phyloP scores from a whole-genome alignment of 768 basidiomycete genomes.

The Neoboletus brunneissimus region DNA sequence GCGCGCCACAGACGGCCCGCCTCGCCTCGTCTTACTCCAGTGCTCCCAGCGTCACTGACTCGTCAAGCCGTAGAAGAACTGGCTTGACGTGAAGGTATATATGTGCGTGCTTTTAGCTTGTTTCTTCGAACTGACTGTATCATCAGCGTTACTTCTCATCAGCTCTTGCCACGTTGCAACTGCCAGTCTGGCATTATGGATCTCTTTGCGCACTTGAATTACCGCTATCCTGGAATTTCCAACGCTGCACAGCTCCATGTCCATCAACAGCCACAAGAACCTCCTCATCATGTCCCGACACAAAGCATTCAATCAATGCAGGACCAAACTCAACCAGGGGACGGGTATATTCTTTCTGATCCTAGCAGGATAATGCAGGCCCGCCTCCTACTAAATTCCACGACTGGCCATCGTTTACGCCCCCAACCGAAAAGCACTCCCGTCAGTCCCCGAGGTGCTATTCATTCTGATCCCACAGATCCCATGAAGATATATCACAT shows the following conservation, averaged over 20 bases:
- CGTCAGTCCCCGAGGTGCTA: neutral
- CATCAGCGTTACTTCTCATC: constrained; percentile 1
- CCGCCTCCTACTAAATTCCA: neutral
- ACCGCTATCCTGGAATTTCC: constrained; percentile 10
- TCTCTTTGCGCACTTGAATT: constrained; percentile 13
- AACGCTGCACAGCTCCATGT: neutral
- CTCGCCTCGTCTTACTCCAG: neutral
- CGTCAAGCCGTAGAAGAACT: neutral
- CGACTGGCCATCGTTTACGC: neutral
- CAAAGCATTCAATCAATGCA: neutral
- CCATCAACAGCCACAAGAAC: constrained; percentile 1
- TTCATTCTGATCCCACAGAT: neutral
- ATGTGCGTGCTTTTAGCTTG: constrained; percentile 1
- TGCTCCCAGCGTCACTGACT: neutral
- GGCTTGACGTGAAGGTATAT: constrained; percentile 16
- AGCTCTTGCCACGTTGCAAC: neutral
- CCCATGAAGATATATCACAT: neutral
- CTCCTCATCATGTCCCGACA: neutral
- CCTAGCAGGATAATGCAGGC: neutral
- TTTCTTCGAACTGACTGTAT: constrained; percentile 1
- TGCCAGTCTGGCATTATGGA: constrained; percentile 14
- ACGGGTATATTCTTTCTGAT: neutral
- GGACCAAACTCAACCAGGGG: neutral
- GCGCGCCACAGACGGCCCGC: constrained; percentile 4
- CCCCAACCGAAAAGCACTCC: neutral